Conservation (phyloP, 2,329 filamentous ascomycete genomes). For the Stromatinia cepivora region DNA sequence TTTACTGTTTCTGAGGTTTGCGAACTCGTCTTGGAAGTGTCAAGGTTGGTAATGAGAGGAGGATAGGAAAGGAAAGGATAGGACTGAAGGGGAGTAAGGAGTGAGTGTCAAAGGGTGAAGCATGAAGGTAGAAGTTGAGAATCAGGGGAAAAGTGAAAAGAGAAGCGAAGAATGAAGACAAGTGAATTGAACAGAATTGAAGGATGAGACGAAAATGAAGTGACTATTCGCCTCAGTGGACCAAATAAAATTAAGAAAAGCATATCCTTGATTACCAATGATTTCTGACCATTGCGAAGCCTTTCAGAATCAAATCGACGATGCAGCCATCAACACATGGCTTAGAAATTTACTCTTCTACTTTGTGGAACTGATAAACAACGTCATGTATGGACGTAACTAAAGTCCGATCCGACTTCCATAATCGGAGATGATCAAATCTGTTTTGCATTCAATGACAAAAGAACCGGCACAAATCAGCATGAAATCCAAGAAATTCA, state of each 20-base stretch:
- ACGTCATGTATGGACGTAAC: conserved; percentile 2
- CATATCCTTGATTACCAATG: background rate
- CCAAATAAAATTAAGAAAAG: background rate
- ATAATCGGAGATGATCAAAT: conserved; percentile 5
- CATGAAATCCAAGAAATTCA: background rate
- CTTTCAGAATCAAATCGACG: background rate
- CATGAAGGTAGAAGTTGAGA: too few relatives aligned
- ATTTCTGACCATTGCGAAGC: background rate
- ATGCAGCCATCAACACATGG: background rate
- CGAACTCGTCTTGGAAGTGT: background rate
- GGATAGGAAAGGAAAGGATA: background rate
- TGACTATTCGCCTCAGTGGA: background rate
- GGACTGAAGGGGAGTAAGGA: background rate
- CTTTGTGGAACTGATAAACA: background rate
- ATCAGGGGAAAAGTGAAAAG: background rate
- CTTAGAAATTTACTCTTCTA: background rate
- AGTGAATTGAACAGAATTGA: background rate
- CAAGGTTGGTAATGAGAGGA: background rate
- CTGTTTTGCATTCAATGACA: background rate
- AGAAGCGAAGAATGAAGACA: background rate
- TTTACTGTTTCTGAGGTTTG: background rate
- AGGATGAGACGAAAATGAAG: background rate
- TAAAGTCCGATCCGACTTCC: background rate
- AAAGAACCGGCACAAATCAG: background rate
- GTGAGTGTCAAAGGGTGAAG: background rate